Base-by-base conservation (phyloP, 768 basidiomycete species). In the Dentipellis sp. region DNA sequence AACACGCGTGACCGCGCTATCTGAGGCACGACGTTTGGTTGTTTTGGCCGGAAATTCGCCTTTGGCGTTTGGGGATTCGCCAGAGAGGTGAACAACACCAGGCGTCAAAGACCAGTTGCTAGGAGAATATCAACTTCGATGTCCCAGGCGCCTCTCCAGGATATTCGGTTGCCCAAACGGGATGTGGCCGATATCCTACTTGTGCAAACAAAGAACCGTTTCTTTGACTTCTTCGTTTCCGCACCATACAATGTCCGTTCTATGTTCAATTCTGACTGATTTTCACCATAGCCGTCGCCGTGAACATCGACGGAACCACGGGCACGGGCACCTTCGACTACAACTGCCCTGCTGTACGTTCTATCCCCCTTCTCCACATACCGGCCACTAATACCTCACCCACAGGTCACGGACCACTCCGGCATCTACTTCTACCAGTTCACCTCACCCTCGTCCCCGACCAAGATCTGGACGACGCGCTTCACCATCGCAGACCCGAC, bases 351-450 rank as follows among this genome's bases (percentile, higher is more conserved):
- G 68, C 74, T 58, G 87, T 88, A 59, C 58, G 76, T 67, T n/a
- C 14, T 14, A 11, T 45, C 39, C n/a, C 21, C 47, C 53, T 16
- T 50, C 22, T n/a, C 22, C 40, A n/a, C 51, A 53, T 56, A 53
- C 23, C 51, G 21, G 19, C 34, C 37, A 12, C 51, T 52, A 7
- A 17, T 56, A 21, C 45, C 29, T 17, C 35, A 17, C 14, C n/a
- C 42, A 35, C 62, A 86, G 83, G 86, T 91, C 39, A 71, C 71
- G 17, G 78, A 80, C 17, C 73, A 85, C 67, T 75, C 88, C 2
- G 64, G 80, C 38, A 82, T 91, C 60, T 91, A 90, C 73, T 91
- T 91, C 74, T 88, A 88, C 68, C 86, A 90, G 63, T 91, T 87
- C 74, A 73, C 78, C 14, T 68, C 79, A 1, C 70, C 77, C 0